phyloP scores from a whole-genome alignment of 2,329 filamentous ascomycete species.

The Didymella pomorum region DNA sequence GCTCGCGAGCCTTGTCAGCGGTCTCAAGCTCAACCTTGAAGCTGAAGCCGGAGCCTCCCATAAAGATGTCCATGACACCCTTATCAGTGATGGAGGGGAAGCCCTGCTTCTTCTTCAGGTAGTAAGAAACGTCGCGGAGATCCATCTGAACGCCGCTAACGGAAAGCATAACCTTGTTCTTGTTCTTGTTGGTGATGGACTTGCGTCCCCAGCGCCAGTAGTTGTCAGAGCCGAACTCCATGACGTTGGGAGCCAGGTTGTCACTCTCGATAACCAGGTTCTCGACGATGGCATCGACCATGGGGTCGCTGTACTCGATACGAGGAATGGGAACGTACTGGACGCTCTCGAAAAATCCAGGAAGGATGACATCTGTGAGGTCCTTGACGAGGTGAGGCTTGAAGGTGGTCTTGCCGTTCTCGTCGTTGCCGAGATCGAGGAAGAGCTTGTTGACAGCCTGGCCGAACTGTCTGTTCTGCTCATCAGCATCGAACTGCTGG shows the following conservation, averaged over 20 bases:
- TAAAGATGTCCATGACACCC: slow-evolving; percentile 86
- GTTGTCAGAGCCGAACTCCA: slow-evolving; percentile 90
- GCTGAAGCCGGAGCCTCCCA: slow-evolving; percentile 86
- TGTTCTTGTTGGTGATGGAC: slow-evolving; percentile 79
- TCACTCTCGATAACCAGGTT: slow-evolving; percentile 95
- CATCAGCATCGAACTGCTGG: slow-evolving; percentile 87
- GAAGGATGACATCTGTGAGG: slow-evolving; percentile 84
- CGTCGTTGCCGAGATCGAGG: slow-evolving; percentile 85
- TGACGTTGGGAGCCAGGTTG: slow-evolving; percentile 92
- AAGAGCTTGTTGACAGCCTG: slow-evolving; percentile 83
- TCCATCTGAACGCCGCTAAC: slow-evolving; percentile 94
- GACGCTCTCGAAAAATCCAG: slow-evolving; percentile 80
- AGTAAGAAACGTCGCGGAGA: slow-evolving; percentile 79
- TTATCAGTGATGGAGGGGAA: slow-evolving; percentile 89
- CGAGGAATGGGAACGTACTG: slow-evolving; percentile 92
- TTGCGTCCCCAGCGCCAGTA: slow-evolving; percentile 96
- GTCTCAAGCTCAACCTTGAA: slow-evolving; percentile 92
- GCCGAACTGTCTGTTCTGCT: slow-evolving; percentile 83
- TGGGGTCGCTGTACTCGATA: slow-evolving; percentile 87
- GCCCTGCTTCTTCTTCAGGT: slow-evolving; percentile 92
- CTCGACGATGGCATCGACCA: slow-evolving; percentile 88
- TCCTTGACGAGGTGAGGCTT: slow-evolving; percentile 95
- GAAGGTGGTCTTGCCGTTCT: slow-evolving; percentile 83
- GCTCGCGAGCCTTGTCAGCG: slow-evolving; percentile 66
- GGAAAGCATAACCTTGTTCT: slow-evolving; percentile 85